These are phyloP conservation scores for Bondarzewia mesenterica DNA, from an alignment of 1,284 basidiomycete species.

Conservation along the genomic window DNA sequence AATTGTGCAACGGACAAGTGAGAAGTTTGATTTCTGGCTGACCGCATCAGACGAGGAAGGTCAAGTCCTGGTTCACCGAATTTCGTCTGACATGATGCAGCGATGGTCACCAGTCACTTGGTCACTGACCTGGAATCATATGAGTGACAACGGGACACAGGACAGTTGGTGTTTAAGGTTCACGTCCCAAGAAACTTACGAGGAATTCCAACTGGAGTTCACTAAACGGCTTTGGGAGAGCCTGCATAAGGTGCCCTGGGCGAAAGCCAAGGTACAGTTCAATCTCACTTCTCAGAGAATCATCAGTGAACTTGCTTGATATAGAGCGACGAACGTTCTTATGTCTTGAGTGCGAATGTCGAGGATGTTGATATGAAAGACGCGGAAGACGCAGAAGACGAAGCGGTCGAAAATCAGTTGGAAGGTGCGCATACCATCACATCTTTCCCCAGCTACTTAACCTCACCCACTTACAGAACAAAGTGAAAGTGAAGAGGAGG, in stretches of 20 bases:
- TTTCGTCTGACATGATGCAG: constrained; percentile 71
- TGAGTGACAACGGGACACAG: constrained; percentile 50
- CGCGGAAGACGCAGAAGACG: constrained; percentile 65
- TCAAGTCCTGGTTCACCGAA: constrained; percentile 50
- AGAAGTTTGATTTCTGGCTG: constrained; percentile 57
- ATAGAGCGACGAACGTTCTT: constrained; percentile 71
- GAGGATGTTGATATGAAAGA: constrained; percentile 87
- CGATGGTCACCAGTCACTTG: constrained; percentile 51
- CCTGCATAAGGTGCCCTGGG: constrained; percentile 69
- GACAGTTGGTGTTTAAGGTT: constrained; percentile 87
- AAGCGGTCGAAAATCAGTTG: constrained; percentile 59
- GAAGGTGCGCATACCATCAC: constrained; percentile 25
- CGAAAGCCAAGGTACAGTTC: constrained; percentile 71
- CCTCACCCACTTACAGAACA: background rate
- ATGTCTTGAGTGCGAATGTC: constrained; percentile 59
- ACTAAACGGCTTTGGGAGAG: constrained; percentile 79
- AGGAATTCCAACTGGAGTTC: constrained; percentile 60
- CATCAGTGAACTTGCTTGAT: background rate
- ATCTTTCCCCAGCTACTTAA: background rate
- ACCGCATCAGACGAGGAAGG: constrained; percentile 43
- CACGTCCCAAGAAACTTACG: constrained; percentile 46
- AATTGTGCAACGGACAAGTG: constrained; percentile 47
- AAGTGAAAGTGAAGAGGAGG: constrained; percentile 23
- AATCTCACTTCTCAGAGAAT: background rate
- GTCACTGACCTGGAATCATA: constrained; percentile 83